phyloP scores from a whole-genome alignment of 2,329 filamentous ascomycete species.

The Ascochyta pisi region DNA sequence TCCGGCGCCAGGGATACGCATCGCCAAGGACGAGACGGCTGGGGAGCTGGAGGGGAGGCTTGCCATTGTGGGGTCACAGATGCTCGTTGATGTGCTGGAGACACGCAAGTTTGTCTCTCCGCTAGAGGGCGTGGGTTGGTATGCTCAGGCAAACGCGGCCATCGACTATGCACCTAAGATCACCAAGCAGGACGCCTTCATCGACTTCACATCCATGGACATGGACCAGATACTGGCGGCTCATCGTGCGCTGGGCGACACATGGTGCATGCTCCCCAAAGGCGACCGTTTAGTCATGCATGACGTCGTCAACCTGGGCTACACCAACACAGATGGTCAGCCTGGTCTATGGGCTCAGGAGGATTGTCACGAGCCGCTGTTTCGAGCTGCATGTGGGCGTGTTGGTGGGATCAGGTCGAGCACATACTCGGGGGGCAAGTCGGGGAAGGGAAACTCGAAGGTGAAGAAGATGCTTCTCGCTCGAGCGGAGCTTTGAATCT shows the following conservation, averaged over 20 bases:
- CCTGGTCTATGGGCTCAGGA: slow-evolving; percentile 17
- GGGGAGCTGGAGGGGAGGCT: slow-evolving; percentile 60
- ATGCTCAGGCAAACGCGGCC: slow-evolving; percentile 26
- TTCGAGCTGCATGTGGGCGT: slow-evolving; percentile 13
- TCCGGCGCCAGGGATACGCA: slow-evolving; percentile 59
- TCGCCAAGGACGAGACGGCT: slow-evolving; percentile 60
- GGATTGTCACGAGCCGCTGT: background rate
- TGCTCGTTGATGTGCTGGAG: slow-evolving; percentile 73
- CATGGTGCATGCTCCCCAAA: slow-evolving; percentile 64
- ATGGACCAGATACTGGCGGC: slow-evolving; percentile 63
- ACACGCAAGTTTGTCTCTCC: slow-evolving; percentile 71
- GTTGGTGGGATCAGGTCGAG: slow-evolving; percentile 9
- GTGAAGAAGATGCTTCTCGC: background rate
- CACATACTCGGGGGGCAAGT: slow-evolving; percentile 22
- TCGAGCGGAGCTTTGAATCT: background rate
- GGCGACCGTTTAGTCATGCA: slow-evolving; percentile 40
- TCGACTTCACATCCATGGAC: slow-evolving; percentile 66
- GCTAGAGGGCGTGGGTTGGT: slow-evolving; percentile 49
- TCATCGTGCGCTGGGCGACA: slow-evolving; percentile 66
- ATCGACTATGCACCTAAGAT: slow-evolving; percentile 74
- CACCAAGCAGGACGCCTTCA: slow-evolving; percentile 65
- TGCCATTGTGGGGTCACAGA: slow-evolving; percentile 68
- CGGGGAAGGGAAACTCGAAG: slow-evolving; percentile 20
- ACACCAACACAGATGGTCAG: background rate
- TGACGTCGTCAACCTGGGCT: slow-evolving; percentile 6